phyloP scores from a whole-genome alignment of 2,329 filamentous ascomycete genomes.

The Fusarium nurragi region DNA sequence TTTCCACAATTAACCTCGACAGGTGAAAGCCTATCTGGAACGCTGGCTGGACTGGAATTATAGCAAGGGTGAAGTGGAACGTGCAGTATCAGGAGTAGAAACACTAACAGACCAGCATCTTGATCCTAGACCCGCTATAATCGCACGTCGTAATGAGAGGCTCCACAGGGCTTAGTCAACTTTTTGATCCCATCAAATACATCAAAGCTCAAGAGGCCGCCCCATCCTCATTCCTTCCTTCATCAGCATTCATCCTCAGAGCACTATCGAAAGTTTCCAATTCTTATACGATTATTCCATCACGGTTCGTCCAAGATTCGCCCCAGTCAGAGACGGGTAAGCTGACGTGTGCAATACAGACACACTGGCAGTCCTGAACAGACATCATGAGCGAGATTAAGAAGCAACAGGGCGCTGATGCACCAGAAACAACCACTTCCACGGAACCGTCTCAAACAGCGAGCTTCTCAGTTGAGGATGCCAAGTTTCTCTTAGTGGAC shows the following conservation, averaged over 20 bases:
- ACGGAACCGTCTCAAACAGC: rapidly evolving
- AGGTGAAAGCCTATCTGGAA: no score
- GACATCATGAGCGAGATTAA: neutral
- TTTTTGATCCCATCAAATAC: neutral
- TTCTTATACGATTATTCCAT: neutral
- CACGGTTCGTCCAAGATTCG: neutral
- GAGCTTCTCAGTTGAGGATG: neutral
- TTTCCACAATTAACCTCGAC: no score
- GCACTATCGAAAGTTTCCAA: neutral
- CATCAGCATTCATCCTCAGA: neutral
- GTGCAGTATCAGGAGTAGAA: no score
- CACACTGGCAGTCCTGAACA: neutral
- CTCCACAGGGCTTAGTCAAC: neutral
- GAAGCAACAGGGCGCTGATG: neutral
- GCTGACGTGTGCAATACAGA: no score
- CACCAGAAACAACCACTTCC: neutral
- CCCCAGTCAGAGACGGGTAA: no score
- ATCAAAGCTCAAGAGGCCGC: neutral
- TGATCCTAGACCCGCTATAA: neutral
- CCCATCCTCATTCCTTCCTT: neutral
- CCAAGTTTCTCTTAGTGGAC: conserved; percentile 6
- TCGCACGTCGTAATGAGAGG: neutral
- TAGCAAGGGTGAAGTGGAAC: no score
- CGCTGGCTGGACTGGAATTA: no score
- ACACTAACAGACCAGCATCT: neutral